Percentiles rank a stretch among this genome's conserved stretches.
Evolutionary conservation across 202 grass and related monocot species (phyloP).

Genomic region (Sporobolus alterniflorus): DNA sequence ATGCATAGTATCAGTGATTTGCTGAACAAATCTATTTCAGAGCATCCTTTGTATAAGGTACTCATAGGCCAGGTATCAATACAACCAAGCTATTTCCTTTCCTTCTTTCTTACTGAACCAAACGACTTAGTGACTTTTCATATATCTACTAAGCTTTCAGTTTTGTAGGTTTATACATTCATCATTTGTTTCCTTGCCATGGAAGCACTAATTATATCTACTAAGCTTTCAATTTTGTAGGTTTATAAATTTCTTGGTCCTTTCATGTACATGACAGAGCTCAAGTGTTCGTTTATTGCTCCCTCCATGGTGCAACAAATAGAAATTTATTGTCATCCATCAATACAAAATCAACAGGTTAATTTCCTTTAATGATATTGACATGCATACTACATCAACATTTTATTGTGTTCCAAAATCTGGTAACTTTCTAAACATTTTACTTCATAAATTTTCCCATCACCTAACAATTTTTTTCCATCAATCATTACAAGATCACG

Average conservation of each 20-base stretch:
- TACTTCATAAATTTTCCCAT: too few species aligned
- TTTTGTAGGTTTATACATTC: conserved; percentile 79
- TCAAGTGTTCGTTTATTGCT: conserved; percentile 91
- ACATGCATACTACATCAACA: too few species aligned
- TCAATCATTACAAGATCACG: too few species aligned
- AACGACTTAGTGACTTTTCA: background rate
- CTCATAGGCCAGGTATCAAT: conserved; percentile 71
- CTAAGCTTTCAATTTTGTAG: too few species aligned
- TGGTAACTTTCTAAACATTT: too few species aligned
- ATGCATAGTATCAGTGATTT: conserved; percentile 60
- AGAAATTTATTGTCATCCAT: too few species aligned
- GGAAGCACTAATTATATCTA: conserved; percentile 30
- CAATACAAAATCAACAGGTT: too few species aligned
- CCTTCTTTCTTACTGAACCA: background rate
- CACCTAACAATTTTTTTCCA: too few species aligned
- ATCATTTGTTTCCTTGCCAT: conserved; percentile 17
- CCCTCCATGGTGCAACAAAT: too few species aligned
- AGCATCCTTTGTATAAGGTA: conserved; percentile 90
- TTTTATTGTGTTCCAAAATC: too few species aligned
- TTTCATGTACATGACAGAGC: conserved; percentile 95
- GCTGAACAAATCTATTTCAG: conserved; percentile 55
- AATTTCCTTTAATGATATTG: too few species aligned
- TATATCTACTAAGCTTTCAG: conserved; percentile 22
- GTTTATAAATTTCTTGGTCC: conserved; percentile 34
- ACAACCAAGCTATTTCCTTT: background rate